phyloP scores from a whole-genome alignment of 768 basidiomycete species.

The Rhodotorula kratochvilovae region DNA sequence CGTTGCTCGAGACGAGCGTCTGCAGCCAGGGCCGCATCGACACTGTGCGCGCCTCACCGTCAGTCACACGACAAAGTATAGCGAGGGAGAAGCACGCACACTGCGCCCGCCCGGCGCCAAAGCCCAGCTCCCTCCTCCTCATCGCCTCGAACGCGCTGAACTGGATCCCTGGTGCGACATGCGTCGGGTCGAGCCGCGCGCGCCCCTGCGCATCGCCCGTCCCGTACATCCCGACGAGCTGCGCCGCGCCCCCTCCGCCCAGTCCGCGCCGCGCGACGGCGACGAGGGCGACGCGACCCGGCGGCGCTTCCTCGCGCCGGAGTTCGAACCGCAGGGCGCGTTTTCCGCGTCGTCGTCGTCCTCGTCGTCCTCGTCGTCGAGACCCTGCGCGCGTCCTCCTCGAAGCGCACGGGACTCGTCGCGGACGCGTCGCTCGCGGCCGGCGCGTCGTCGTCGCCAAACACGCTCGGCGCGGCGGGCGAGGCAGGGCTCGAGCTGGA shows the following conservation, averaged over 20 bases:
- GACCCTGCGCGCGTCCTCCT: neutral
- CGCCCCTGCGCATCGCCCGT: neutral
- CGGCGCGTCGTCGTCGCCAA: neutral
- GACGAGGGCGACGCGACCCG: neutral
- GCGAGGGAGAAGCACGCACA: constrained; percentile 1
- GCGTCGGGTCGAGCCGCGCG: constrained; percentile 1
- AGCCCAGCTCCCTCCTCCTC: constrained; percentile 19
- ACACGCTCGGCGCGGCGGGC: neutral
- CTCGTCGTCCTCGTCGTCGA: constrained; percentile 7
- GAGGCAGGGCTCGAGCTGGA: neutral
- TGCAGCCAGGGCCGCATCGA: constrained; percentile 25
- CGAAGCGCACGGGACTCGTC: constrained; percentile 4
- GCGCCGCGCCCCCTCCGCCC: neutral
- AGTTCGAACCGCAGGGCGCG: neutral
- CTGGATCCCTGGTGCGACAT: constrained; percentile 8
- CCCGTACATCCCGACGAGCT: neutral
- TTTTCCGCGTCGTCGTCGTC: neutral
- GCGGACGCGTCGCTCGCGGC: constrained; percentile 8
- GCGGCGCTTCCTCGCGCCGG: neutral
- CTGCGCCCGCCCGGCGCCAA: neutral
- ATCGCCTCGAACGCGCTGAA: constrained; percentile 18
- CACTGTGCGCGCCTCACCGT: neutral
- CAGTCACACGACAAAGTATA: neutral
- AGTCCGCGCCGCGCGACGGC: neutral
- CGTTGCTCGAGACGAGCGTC: constrained; percentile 36